Evolutionary conservation across 2,329 filamentous ascomycete species (phyloP).

Genomic region (Fusarium hostae): DNA sequence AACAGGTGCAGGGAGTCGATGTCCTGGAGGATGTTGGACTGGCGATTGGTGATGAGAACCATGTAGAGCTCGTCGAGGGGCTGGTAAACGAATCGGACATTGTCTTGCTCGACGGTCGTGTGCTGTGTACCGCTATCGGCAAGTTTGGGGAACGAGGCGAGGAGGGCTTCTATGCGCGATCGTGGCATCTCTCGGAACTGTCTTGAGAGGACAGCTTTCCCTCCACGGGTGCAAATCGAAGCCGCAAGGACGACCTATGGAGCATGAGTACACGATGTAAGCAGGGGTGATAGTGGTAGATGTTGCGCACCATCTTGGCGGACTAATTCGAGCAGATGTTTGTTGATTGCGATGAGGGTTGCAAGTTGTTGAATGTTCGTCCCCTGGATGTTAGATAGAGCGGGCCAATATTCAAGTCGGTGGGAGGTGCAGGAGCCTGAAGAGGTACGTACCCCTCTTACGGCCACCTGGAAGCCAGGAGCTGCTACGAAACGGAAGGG

Average conservation of each 20-base stretch:
- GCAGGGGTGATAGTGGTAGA: background rate
- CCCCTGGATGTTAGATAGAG: conserved; percentile 45
- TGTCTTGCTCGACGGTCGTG: conserved; percentile 98
- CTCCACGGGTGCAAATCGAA: conserved; percentile 97
- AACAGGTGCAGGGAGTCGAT: conserved; percentile 99
- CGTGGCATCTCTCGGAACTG: conserved; percentile 98
- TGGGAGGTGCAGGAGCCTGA: conserved; percentile 38
- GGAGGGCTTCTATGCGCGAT: conserved; percentile 93
- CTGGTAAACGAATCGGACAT: conserved; percentile 99
- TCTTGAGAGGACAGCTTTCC: conserved; percentile 96
- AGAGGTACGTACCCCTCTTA: conserved; percentile 39
- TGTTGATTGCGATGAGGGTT: conserved; percentile 35
- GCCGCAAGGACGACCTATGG: conserved; percentile 94
- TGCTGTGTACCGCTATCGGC: conserved; percentile 96
- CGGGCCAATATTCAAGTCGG: conserved; percentile 47
- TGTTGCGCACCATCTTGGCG: conserved; percentile 54
- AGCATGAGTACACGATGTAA: conserved; percentile 35
- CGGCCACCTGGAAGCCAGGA: conserved; percentile 37
- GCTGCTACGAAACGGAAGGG: conserved; percentile 13
- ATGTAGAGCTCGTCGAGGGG: conserved; percentile 99
- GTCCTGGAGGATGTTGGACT: conserved; percentile 99
- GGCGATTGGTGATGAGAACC: conserved; percentile 98
- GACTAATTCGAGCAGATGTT: conserved; percentile 36
- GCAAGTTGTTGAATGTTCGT: conserved; percentile 38
- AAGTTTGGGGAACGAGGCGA: conserved; percentile 97